These are phyloP conservation scores for Kluyveromyces lactis DNA, from an alignment of 805 yeast species.

Conservation along the genomic window DNA sequence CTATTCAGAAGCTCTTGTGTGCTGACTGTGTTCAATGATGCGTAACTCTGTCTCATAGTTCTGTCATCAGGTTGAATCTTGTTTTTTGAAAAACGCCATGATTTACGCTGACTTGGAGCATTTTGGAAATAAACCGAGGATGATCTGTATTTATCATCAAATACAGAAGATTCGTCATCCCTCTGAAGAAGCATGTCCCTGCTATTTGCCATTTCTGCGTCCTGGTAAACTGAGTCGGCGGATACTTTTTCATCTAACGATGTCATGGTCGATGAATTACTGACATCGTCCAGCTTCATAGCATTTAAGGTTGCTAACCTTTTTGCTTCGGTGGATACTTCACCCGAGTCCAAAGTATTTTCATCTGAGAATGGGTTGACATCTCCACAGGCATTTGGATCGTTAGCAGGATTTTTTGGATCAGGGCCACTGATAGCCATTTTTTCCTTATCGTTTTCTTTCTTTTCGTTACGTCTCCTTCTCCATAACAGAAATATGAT, in stretches of 20 bases:
- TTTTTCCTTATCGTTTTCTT: conserved; percentile 24
- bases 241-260: conserved; percentile 24
- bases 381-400: conserved; percentile 20
- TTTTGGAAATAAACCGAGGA: conserved; percentile 28
- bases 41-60: conserved; percentile 50
- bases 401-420: conserved; percentile 30
- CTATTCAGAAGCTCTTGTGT: conserved; percentile 78
- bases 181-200: conserved; percentile 32
- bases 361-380: conserved; percentile 24
- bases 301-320: conserved; percentile 45
- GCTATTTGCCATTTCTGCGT: conserved; percentile 33
- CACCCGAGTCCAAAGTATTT: conserved; percentile 17
- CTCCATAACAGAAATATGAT: conserved; percentile 51
- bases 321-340: conserved; percentile 17
- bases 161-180: conserved; percentile 18
- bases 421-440: conserved; percentile 35
- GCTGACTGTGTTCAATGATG: conserved; percentile 74
- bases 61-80: conserved; percentile 30
- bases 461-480: conserved; percentile 35
- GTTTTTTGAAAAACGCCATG: conserved; percentile 47
- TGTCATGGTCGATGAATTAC: conserved; percentile 50
- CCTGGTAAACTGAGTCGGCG: conserved; percentile 30
- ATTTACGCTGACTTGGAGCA: conserved; percentile 34
- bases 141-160: conserved; percentile 23
- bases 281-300: conserved; percentile 40